Base-by-base conservation (phyloP, 1,139 yeast species). In the Blastobotrys elegans region DNA sequence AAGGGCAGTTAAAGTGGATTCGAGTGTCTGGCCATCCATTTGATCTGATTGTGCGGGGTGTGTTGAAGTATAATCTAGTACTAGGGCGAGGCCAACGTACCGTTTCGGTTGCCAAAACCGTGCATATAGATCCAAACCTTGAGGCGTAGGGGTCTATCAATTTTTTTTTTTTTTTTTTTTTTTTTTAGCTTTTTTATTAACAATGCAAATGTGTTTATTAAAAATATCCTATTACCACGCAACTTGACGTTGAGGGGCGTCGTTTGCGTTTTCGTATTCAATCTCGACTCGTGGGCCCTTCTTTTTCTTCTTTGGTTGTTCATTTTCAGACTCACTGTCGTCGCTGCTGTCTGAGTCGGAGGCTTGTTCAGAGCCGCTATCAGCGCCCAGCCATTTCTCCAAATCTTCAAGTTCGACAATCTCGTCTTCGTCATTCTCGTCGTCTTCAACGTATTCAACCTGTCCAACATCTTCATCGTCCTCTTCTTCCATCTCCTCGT, bases 331-430 rank as follows among this genome's bases (percentile, higher is more conserved):
- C n/a, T 62, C 69, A 40, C 60, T 65, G 43, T 63, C 65, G 10
- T 64, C 62, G 42, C 65, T 72, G 27, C 60, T 55, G 14, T 57
- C 62, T 53, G 63, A 32, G 56, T 54, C 62, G 31, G 48, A 58
- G 14, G 56, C 57, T 40, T 70, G 79, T 49, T 76, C 73, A 33
- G 59, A 61, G 54, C 63, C 37, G 56, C 54, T 60, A 29, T 48
- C 58, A 44, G 77, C 85, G 54, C 82, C 95, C 46, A 90, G 75
- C 96, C 96, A 89, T 66, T 79, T 82, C 67, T 89, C 95, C 54
- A 89, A 72, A 60, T 89, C 97, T 68, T 89, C 96, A 71, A 89
- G 77, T 63, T 90, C 97, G 22, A 85, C 95, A 60, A 87, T 72
- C 52, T 89, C 97, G 52, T 84, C 96, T 35, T 85, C 95, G 21